Evolutionary conservation across 768 basidiomycete species (phyloP).

Genomic region (Royoungia palumana): DNA sequence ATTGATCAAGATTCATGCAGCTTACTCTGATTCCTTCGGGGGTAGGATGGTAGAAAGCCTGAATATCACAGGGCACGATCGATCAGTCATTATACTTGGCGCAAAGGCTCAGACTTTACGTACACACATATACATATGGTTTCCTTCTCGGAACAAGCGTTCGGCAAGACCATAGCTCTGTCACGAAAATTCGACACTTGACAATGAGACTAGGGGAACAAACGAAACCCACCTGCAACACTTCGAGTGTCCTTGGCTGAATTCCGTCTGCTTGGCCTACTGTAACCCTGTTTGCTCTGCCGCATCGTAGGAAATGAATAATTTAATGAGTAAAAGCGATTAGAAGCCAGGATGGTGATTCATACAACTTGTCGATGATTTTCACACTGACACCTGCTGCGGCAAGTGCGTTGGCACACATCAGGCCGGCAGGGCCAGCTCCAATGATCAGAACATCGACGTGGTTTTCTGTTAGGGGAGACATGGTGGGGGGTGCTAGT

Average conservation of each 20-base stretch:
- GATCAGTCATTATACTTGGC: neutral
- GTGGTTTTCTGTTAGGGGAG: slow-evolving; percentile 18
- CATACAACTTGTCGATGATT: slow-evolving; percentile 47
- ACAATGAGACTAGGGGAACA: neutral
- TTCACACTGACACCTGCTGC: slow-evolving; percentile 42
- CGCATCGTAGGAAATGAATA: neutral
- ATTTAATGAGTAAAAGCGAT: too few species aligned
- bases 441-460: slow-evolving; percentile 50
- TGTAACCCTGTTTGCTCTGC: slow-evolving; percentile 39
- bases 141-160: slow-evolving; percentile 57
- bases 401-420: slow-evolving; percentile 60
- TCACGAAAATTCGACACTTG: neutral
- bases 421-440: slow-evolving; percentile 56
- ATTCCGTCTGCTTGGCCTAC: slow-evolving; percentile 57
- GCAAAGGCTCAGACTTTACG: slow-evolving; percentile 23
- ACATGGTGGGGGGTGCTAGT: slow-evolving; percentile 11
- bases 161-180: slow-evolving; percentile 79
- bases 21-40: slow-evolving; percentile 61
- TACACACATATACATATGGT: slow-evolving; percentile 69
- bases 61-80: neutral
- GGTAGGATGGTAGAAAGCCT: slow-evolving; percentile 77
- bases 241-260: slow-evolving; percentile 53
- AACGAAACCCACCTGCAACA: slow-evolving; percentile 40
- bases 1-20: neutral
- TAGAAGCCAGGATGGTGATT: neutral